Evolutionary conservation across 75 land plant species (phyloP), one percentile per base, ranked within the genome.

Genomic region (Pinus albicaulis): DNA sequence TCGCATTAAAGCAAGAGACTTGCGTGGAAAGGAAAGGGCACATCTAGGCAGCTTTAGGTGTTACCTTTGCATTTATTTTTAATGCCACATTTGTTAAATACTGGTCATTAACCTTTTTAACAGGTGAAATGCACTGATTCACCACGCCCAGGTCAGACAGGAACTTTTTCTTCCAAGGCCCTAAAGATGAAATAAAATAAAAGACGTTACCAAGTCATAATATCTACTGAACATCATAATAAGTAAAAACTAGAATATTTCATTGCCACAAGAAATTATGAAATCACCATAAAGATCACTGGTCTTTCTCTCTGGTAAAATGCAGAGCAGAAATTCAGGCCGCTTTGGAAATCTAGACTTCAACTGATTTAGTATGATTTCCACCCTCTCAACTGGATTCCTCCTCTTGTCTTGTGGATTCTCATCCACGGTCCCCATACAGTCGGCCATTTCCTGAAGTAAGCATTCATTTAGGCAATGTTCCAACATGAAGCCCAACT

Each of bases 11-110:
- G 34, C 5, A 31, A 19, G 72, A 1, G 22, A 59, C 48, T 44
- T 44, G 48, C 48, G n/a, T 44, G 48, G 7, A 7, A 44, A 7
- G 7, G 48, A 44, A 6, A 44, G 48, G 48, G 48, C 48, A 44
- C 48, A 44, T 44, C 48, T 44, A 59, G n/a, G 60, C 19, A 13
- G 19, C 22, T n/a, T 19, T 5, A 5, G 60, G 22, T 4, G 22
- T 4, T 76, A 92, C 99, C 94, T 98, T 98, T 13, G 89, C 91
- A 83, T 96, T 96, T 56, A 96, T 96, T 77, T 96, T 96, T 66
- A 96, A 71, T 2, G 93, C 87, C 12, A 96, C 86, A 83, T 96
- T 96, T 4, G 93, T 95, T 7, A 89, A 73, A 60, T 94, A 96
- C 76, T 96, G 99, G 24, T 90, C 92, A 73, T 94, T 96, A 11